phyloP scores from a whole-genome alignment of 1,139 yeast species.

The Sugiyamaella paludigena region DNA sequence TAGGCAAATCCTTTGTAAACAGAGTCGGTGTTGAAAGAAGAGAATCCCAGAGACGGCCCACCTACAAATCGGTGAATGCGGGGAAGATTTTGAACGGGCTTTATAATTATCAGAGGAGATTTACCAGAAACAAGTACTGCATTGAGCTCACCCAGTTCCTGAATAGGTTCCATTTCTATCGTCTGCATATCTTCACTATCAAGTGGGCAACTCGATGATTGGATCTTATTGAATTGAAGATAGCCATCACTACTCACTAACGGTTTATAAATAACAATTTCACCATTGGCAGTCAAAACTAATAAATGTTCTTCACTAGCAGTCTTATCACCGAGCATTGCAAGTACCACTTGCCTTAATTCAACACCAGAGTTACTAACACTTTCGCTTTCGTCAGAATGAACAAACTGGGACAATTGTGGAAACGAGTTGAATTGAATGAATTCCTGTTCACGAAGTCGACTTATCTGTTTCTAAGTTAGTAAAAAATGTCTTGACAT shows the following conservation, averaged over 20 bases:
- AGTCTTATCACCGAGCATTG: slow-evolving; percentile 53
- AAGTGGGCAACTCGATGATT: slow-evolving; percentile 4
- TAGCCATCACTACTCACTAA: slow-evolving; percentile 47
- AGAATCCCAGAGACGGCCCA: slow-evolving; percentile 43
- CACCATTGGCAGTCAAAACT: slow-evolving; percentile 76
- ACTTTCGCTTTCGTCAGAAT: neutral
- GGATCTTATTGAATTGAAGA: slow-evolving; percentile 26
- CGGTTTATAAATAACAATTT: slow-evolving; percentile 63
- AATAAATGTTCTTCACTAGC: slow-evolving; percentile 58
- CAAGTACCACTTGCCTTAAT: slow-evolving; percentile 16
- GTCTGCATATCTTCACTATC: slow-evolving; percentile 4
- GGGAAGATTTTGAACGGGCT: slow-evolving; percentile 63
- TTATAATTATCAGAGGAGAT: slow-evolving; percentile 65
- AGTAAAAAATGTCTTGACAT: neutral
- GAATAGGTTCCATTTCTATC: slow-evolving; percentile 14
- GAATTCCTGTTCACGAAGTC: slow-evolving; percentile 3
- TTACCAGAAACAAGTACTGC: slow-evolving; percentile 74
- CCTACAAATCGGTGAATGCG: slow-evolving; percentile 66
- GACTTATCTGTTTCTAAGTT: slow-evolving; percentile 1
- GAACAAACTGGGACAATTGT: slow-evolving; percentile 3
- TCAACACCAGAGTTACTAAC: slow-evolving; percentile 3
- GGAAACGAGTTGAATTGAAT: slow-evolving; percentile 10
- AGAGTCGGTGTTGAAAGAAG: slow-evolving; percentile 33
- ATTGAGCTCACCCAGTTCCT: slow-evolving; percentile 50
- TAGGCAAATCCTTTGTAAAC: slow-evolving; percentile 59